Evolutionary conservation across 345 rosid genomes (phyloP).

Genomic region (rapeseed (Brassica napus)): DNA sequence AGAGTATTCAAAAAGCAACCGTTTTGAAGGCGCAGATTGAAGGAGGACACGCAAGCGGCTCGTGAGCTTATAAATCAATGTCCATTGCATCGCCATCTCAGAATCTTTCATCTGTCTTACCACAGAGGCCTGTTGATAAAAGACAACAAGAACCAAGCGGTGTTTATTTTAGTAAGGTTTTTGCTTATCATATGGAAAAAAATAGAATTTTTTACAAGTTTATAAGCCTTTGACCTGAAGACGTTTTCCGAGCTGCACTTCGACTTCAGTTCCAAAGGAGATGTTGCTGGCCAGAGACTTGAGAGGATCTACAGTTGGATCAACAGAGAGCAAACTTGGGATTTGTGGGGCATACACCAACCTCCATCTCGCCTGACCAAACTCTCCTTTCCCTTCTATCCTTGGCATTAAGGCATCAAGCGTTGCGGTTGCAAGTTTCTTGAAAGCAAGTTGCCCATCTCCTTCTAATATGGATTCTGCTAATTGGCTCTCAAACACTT

Average conservation of each 20-base stretch:
- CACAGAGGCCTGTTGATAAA: constrained; percentile 65
- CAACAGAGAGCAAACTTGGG: constrained; percentile 94
- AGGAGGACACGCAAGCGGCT: constrained; percentile 86
- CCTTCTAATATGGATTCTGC: constrained; percentile 98
- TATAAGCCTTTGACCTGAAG: constrained; percentile 61
- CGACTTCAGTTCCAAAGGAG: constrained; percentile 90
- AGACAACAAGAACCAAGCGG: neutral
- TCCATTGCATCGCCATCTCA: constrained; percentile 98
- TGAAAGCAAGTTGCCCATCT: constrained; percentile 93
- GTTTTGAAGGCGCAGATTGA: constrained; percentile 88
- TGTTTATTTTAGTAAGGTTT: neutral
- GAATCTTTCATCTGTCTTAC: constrained; percentile 97
- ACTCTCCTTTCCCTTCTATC: constrained; percentile 95
- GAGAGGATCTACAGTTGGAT: constrained; percentile 90
- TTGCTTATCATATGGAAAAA: neutral
- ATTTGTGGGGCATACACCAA: constrained; percentile 98
- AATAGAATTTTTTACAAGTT: neutral
- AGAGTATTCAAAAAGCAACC: constrained; percentile 89
- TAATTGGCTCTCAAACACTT: constrained; percentile 90
- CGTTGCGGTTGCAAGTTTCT: constrained; percentile 96
- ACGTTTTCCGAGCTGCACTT: constrained; percentile 93
- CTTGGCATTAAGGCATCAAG: constrained; percentile 91
- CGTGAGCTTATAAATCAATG: constrained; percentile 85
- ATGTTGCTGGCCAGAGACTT: constrained; percentile 88
- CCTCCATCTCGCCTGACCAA: constrained; percentile 98